Conservation (phyloP, 1,139 yeast species). For the Neolecta irregularis region DNA sequence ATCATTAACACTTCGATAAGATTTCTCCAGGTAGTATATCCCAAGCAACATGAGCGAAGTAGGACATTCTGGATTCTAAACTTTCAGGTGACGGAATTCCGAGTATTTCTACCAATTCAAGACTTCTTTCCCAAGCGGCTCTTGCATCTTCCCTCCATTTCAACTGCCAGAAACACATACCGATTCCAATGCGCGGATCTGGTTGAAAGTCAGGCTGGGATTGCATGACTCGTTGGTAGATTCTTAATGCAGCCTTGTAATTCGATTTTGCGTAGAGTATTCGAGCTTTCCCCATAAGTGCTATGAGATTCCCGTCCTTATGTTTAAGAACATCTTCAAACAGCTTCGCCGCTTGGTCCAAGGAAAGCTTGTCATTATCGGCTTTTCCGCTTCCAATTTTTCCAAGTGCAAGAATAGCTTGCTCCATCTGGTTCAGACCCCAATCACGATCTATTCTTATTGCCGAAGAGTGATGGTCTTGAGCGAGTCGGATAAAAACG, state of each 20-base stretch:
- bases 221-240: constrained; percentile 68
- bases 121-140: constrained; percentile 67
- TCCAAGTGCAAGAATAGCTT: constrained; percentile 1
- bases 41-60: constrained; percentile 54
- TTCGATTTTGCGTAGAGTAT: constrained; percentile 56
- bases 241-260: constrained; percentile 55
- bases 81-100: background rate
- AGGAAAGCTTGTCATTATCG: too few relatives aligned
- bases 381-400: constrained; percentile 1
- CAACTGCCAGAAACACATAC: constrained; percentile 82
- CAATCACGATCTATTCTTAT: constrained; percentile 3
- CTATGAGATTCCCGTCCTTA: constrained; percentile 46
- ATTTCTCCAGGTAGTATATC: constrained; percentile 50
- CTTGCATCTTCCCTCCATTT: constrained; percentile 65
- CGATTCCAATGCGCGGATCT: constrained; percentile 90
- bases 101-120: constrained; percentile 31
- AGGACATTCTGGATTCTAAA: constrained; percentile 39
- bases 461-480: background rate
- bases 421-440: constrained; percentile 3
- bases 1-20: constrained; percentile 29
- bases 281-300: constrained; percentile 75
- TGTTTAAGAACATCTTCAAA: constrained; percentile 26
- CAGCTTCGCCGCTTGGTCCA: constrained; percentile 18
- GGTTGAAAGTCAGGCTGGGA: constrained; percentile 63
- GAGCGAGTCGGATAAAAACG: too few relatives aligned